Evolutionary conservation across 1,284 basidiomycete genomes (phyloP), one percentile per base, ranked within the genome.

Genomic region (Flammula alnicola): DNA sequence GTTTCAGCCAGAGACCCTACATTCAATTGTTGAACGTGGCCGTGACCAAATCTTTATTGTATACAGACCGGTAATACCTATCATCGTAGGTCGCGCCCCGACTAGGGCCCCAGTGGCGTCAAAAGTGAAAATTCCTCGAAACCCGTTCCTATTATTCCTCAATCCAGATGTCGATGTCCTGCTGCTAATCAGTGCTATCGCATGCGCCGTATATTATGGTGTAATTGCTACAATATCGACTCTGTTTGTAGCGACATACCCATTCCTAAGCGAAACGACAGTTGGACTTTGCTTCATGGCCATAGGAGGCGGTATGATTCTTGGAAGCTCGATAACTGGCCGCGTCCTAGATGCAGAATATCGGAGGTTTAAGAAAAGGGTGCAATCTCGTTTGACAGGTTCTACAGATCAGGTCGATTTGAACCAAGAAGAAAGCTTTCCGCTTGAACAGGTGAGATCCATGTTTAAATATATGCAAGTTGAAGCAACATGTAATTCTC

Each of bases 141-240:
- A 88, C 59, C 87, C 85, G 0, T 70, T 90, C 29, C 71, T 63
- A 3, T 70, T 89, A 9, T 76, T 90, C 59, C 68, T 74, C 4
- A 74, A 83, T 47, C 72, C 75, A 0, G 86, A 88, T 60, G 73
- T 91, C 33, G 53, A 80, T n/a, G 61, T 84, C n/a, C 65, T 88
- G 8, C 74, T 90, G n/a, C 33, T 80, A 40, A 77, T 81, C 61
- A 87, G 78, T 54, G 84, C 78, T 1, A 63, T 84, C 7, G 36
- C 14, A 22, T 47, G 44, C 27, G 44, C 44, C 6, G 44, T 47
- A 29, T 47, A 47, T 27, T 88, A 88, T 57, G 80, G 80, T 20
- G 77, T 90, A 33, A 78, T 76, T 2, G 76, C 87, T 0, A 81
- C 83, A 2, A 77, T 88, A 30, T 86, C 88, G 5, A 77, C 80